These are phyloP conservation scores for Plasmodium reichenowi DNA, from an alignment of 169 alveolate genomes.

Conservation along the genomic window DNA sequence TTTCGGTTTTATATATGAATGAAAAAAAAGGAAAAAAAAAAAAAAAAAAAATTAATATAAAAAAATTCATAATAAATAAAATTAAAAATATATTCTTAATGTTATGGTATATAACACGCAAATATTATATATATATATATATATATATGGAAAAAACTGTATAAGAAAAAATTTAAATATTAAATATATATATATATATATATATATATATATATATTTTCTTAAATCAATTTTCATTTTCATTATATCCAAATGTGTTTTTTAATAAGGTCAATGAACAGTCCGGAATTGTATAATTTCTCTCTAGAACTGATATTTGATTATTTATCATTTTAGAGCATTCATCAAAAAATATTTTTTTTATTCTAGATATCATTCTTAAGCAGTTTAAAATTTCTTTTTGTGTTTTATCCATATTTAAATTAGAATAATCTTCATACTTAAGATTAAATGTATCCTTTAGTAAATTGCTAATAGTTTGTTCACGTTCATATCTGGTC, in stretches of 20 bases:
- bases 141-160: not conserved
- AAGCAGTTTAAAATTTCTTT: constrained; percentile 66
- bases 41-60: too few relatives aligned
- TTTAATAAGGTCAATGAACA: constrained; percentile 40
- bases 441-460: constrained; percentile 49
- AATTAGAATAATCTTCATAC: constrained; percentile 24
- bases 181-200: not conserved
- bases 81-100: too few relatives aligned
- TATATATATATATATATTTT: not conserved
- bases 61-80: too few relatives aligned
- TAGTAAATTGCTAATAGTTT: constrained; percentile 19
- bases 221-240: not conserved
- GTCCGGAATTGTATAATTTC: constrained; percentile 62
- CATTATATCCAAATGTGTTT: constrained; percentile 52
- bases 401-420: constrained; percentile 33
- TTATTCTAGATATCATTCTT: constrained; percentile 62
- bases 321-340: constrained; percentile 73
- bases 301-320: constrained; percentile 56
- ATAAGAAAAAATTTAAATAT: constrained; percentile 12
- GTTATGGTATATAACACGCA: too few relatives aligned
- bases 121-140: not conserved
- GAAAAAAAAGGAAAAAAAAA: too few relatives aligned
- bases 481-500: not conserved
- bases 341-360: constrained; percentile 67
- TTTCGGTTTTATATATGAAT: too few relatives aligned